A percentile compares a stretch with the other conserved stretches of the same genome.
These are phyloP conservation scores for Senna siamea DNA, from an alignment of 306 rosid species.

Conservation along the genomic window DNA sequence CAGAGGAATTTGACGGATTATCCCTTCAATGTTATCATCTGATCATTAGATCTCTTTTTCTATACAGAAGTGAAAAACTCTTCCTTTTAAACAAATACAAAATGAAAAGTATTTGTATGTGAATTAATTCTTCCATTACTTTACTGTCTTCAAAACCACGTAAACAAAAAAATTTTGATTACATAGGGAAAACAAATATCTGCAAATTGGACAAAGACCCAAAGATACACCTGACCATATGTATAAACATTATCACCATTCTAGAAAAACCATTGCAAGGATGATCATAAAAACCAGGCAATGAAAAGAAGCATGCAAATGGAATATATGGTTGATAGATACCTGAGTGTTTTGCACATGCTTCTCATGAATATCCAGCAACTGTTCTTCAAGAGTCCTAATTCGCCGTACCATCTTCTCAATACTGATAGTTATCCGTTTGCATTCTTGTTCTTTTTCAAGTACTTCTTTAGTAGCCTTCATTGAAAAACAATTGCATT, in stretches of 20 bases:
- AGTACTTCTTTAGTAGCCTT: conserved; percentile 73
- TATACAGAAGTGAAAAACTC: background rate
- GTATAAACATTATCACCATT: background rate
- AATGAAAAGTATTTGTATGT: background rate
- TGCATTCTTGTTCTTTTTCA: conserved; percentile 63
- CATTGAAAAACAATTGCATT: conserved; percentile 30
- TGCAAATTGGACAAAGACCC: background rate
- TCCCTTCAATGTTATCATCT: background rate
- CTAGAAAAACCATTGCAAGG: background rate
- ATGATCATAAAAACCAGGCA: background rate
- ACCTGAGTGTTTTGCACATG: conserved; percentile 78
- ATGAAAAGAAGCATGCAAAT: conserved; percentile 15
- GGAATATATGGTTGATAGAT: background rate
- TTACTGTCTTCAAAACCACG: background rate
- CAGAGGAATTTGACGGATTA: background rate
- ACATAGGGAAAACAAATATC: background rate
- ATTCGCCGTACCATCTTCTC: conserved; percentile 50
- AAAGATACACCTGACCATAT: background rate
- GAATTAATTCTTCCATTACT: background rate
- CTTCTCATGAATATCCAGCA: conserved; percentile 68
- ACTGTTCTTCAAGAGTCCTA: conserved; percentile 66
- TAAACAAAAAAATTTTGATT: background rate
- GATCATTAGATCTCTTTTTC: background rate
- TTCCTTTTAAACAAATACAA: background rate
- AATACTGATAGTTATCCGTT: conserved; percentile 43